A percentile compares a stretch with the other conserved stretches of the same genome.
Evolutionary conservation across 352 stramenopile species (phyloP).

Genomic region (Phytophthora hibernalis): DNA sequence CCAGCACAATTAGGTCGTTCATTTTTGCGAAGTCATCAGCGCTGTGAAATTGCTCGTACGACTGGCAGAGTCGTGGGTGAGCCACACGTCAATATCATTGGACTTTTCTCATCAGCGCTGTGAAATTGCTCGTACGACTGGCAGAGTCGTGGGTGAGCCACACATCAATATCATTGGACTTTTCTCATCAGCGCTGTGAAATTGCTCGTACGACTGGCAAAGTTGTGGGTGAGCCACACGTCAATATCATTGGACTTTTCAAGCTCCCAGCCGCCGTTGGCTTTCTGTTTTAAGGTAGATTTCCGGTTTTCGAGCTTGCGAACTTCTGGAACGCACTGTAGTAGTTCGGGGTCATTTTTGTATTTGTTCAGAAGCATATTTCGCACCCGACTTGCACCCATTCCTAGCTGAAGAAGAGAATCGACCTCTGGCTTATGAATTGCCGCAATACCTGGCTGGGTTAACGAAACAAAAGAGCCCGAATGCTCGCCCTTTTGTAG

Average conservation of each 20-base stretch:
- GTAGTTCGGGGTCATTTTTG: background rate
- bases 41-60: too few species aligned
- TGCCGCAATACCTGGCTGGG: background rate
- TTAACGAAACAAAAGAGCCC: background rate
- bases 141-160: background rate
- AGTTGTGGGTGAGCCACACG: too few species aligned
- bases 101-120: constrained; percentile 8
- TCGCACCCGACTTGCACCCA: background rate
- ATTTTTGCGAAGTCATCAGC: background rate
- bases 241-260: background rate
- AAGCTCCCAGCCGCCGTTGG: background rate
- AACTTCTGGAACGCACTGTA: background rate
- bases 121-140: background rate
- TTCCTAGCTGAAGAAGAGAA: constrained; percentile 13
- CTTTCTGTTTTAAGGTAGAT: background rate
- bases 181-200: too few species aligned
- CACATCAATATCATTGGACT: too few species aligned
- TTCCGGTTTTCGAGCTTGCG: background rate
- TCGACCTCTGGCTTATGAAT: constrained; percentile 16
- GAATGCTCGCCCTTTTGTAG: constrained; percentile 2
- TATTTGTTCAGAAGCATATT: constrained; percentile 5
- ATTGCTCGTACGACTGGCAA: too few species aligned
- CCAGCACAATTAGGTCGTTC: constrained; percentile 7
- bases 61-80: too few species aligned
- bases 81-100: too few species aligned